Conservation (phyloP, 768 basidiomycete genomes). For the Xerocomus spinulosus region DNA sequence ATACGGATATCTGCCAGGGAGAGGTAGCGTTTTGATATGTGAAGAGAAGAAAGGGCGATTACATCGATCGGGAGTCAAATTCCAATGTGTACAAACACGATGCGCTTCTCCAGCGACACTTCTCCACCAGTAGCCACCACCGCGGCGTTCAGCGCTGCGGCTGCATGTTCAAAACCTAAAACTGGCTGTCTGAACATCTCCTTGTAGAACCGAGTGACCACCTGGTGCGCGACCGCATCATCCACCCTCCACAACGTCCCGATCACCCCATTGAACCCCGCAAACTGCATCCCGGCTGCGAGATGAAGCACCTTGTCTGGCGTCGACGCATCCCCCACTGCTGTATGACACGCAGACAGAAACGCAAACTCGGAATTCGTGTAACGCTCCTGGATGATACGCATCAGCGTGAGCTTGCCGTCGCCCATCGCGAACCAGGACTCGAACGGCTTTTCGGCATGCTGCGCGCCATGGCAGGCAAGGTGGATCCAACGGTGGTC, state of each 20-base stretch:
- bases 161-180: neutral
- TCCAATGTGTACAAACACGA: neutral
- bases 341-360: neutral
- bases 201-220: neutral
- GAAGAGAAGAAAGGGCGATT: neutral
- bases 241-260: neutral
- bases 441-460: neutral
- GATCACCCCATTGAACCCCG: neutral
- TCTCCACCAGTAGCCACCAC: neutral
- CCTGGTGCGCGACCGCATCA: neutral
- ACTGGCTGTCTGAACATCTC: neutral
- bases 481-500: neutral
- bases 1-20: neutral
- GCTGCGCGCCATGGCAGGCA: neutral
- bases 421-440: neutral
- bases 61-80: neutral
- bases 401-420: neutral
- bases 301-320: neutral
- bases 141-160: neutral
- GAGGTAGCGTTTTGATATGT: neutral
- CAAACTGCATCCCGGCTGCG: neutral
- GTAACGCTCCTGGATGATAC: neutral
- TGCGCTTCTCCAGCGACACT: slow-evolving; percentile 2
- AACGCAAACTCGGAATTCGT: neutral
- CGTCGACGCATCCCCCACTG: neutral